Evolutionary conservation across 257 asterid species (phyloP).

Genomic region (Petrea volubilis): DNA sequence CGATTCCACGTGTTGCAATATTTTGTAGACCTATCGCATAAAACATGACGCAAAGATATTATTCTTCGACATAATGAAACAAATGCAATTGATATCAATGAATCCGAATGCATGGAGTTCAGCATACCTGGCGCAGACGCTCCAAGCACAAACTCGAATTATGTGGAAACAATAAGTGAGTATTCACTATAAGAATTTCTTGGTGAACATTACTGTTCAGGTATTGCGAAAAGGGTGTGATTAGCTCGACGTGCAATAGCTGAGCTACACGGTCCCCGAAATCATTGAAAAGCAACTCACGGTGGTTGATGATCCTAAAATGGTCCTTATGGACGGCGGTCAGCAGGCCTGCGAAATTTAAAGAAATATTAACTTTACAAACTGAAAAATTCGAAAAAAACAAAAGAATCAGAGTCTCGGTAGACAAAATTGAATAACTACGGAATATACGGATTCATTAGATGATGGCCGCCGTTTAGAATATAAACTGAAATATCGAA

Average conservation of each 20-base stretch:
- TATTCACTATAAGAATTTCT: slow-evolving; percentile 93
- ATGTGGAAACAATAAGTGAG: slow-evolving; percentile 93
- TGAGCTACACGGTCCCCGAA: slow-evolving; percentile 99
- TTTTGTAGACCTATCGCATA: slow-evolving; percentile 76
- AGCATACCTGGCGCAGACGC: slow-evolving; percentile 87
- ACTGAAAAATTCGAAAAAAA: background rate
- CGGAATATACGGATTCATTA: background rate
- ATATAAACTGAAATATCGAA: background rate
- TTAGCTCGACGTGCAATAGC: slow-evolving; percentile 81
- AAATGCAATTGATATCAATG: background rate
- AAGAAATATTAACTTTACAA: slow-evolving; percentile 4
- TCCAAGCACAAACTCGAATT: slow-evolving; percentile 90
- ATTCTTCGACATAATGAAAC: background rate
- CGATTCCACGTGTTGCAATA: slow-evolving; percentile 77
- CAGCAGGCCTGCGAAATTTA: slow-evolving; percentile 60
- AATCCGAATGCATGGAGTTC: background rate
- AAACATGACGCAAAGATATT: slow-evolving; percentile 2
- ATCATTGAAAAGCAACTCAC: slow-evolving; percentile 91
- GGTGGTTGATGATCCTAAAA: slow-evolving; percentile 75
- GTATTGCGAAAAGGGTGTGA: slow-evolving; percentile 56
- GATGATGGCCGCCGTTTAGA: too few relatives aligned
- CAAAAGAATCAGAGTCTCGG: background rate
- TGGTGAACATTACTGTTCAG: slow-evolving; percentile 54
- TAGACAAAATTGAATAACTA: background rate
- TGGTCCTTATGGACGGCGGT: slow-evolving; percentile 90